These are phyloP conservation scores for Achlya hypogyna DNA, from an alignment of 352 stramenopile species.

Conservation along the genomic window DNA sequence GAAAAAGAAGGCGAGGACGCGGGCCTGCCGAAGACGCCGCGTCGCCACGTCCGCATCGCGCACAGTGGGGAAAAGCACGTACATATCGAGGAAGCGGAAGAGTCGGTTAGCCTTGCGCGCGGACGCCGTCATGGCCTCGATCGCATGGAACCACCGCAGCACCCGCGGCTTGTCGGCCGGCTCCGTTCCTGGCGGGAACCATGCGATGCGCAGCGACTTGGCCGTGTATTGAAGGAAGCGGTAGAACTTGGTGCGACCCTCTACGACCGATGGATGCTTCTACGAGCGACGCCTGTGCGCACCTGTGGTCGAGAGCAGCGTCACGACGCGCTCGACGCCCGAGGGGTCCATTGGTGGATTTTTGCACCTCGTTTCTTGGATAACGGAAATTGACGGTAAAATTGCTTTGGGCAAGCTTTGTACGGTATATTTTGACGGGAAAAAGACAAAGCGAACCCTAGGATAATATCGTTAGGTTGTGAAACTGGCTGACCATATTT, in stretches of 20 bases:
- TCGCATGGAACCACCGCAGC: background rate
- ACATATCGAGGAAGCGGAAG: conserved; percentile 60
- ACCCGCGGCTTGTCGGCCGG: background rate
- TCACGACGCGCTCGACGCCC: background rate
- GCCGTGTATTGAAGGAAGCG: conserved; percentile 51
- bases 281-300: background rate
- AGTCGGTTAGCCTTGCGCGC: conserved; percentile 50
- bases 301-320: background rate
- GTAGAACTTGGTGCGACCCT: conserved; percentile 53
- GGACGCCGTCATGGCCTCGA: conserved; percentile 44
- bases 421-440: no score
- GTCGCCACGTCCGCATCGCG: conserved; percentile 25
- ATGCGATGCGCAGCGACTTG: conserved; percentile 33
- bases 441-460: no score
- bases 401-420: no score
- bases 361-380: no score
- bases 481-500: no score
- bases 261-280: conserved; percentile 20
- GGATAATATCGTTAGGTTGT: no score
- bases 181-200: background rate
- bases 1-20: conserved; percentile 50
- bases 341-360: no score
- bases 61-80: conserved; percentile 38
- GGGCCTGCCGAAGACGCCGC: conserved; percentile 32
- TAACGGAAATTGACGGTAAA: no score